Evolutionary conservation across 2,329 filamentous ascomycete species (phyloP).

Genomic region (Fusarium mundagurra): DNA sequence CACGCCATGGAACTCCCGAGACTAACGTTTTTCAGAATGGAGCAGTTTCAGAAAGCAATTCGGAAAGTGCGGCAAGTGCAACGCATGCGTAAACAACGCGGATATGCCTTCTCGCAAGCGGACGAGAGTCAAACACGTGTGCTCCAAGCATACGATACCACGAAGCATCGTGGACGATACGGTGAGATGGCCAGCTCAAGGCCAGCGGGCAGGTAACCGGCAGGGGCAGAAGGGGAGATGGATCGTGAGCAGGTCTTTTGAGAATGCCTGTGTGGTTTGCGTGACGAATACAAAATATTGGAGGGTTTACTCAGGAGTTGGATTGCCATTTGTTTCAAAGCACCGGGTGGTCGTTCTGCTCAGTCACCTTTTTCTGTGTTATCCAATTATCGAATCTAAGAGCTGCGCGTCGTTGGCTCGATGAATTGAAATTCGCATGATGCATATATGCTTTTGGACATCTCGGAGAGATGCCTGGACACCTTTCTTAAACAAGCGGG

Average conservation of each 20-base stretch:
- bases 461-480: not conserved
- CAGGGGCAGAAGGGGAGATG: not conserved
- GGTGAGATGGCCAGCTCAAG: constrained; percentile 84
- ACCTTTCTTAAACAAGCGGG: constrained; percentile 21
- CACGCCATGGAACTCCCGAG: not conserved
- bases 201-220: constrained; percentile 40
- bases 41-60: constrained; percentile 99
- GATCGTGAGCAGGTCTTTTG: constrained; percentile 30
- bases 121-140: constrained; percentile 96
- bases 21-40: constrained; percentile 74
- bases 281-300: constrained; percentile 40
- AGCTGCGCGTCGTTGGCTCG: constrained; percentile 27
- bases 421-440: constrained; percentile 22
- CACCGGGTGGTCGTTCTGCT: constrained; percentile 20
- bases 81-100: constrained; percentile 98
- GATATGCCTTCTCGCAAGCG: constrained; percentile 97
- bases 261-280: constrained; percentile 27
- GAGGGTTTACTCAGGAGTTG: constrained; percentile 38
- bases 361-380: constrained; percentile 13
- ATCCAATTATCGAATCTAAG: constrained; percentile 20
- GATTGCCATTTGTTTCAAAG: constrained; percentile 36
- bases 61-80: constrained; percentile 98
- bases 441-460: not conserved
- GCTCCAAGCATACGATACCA: constrained; percentile 97
- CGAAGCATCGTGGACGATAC: constrained; percentile 87